Percentiles rank a stretch among this genome's conserved stretches.
phyloP scores from a whole-genome alignment of 2,329 filamentous ascomycete species.

The Cordyceps fumosorosea region DNA sequence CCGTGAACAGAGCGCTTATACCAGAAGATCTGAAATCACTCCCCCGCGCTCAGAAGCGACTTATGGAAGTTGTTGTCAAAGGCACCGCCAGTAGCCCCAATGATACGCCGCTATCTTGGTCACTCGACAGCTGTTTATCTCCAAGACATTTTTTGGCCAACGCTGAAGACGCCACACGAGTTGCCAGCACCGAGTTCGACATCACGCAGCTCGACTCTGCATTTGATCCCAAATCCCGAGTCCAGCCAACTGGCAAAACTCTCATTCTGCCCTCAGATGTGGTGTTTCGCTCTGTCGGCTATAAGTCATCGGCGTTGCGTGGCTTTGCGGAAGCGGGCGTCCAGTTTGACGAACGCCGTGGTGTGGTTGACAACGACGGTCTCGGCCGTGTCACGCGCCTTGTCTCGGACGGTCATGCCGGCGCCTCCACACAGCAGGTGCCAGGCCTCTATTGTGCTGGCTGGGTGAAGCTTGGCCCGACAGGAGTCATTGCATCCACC shows the following conservation, averaged over 20 bases:
- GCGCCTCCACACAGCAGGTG: conserved; percentile 34
- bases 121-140: conserved; percentile 76
- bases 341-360: conserved; percentile 66
- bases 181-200: conserved; percentile 64
- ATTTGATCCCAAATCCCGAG: conserved; percentile 45
- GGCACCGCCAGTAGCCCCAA: conserved; percentile 51
- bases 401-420: conserved; percentile 23
- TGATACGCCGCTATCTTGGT: conserved; percentile 63
- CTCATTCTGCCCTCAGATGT: conserved; percentile 56
- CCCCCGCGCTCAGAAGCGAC: conserved; percentile 65
- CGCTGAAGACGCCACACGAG: conserved; percentile 34
- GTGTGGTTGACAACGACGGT: conserved; percentile 77
- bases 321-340: conserved; percentile 70
- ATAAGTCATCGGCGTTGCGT: conserved; percentile 71
- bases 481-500: conserved; percentile 90
- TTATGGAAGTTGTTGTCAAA: conserved; percentile 76
- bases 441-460: conserved; percentile 86
- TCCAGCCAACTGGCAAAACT: conserved; percentile 42
- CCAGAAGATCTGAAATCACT: conserved; percentile 63
- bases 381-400: conserved; percentile 59
- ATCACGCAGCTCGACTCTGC: conserved; percentile 49
- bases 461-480: conserved; percentile 93
- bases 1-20: conserved; percentile 59
- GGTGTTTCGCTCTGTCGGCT: conserved; percentile 92
- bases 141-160: conserved; percentile 61